phyloP scores from a whole-genome alignment of 129 eudicot species.

The Artemisia tridentata region DNA sequence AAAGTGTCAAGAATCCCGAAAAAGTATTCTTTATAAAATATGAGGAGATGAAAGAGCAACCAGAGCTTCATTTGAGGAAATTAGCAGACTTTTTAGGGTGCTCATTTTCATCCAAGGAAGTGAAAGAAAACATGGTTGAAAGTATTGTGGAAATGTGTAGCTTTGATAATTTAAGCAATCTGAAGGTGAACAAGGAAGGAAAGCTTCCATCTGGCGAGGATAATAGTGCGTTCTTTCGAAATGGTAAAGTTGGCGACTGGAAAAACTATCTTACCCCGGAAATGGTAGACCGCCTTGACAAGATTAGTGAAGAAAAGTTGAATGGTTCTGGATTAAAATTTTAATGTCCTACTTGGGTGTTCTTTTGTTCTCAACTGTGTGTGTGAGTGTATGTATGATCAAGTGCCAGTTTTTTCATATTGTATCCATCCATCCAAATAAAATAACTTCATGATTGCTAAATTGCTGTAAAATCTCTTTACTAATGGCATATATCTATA shows the following conservation, averaged over 20 bases:
- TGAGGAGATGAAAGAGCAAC: conserved; percentile 46
- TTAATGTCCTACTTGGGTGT: background rate
- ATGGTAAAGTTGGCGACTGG: conserved; percentile 45
- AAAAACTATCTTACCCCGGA: conserved; percentile 25
- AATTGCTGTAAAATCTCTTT: no score
- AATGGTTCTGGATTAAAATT: background rate
- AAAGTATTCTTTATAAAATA: conserved; percentile 48
- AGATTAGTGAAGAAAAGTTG: conserved; percentile 12
- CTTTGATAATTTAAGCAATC: conserved; percentile 38
- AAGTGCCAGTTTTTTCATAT: no score
- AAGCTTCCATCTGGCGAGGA: conserved; percentile 16
- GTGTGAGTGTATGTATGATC: background rate
- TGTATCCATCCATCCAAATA: no score
- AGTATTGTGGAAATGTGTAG: conserved; percentile 39
- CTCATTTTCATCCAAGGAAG: conserved; percentile 39
- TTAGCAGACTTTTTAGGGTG: conserved; percentile 44
- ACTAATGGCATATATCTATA: no score
- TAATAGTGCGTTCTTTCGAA: conserved; percentile 24
- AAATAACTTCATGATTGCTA: no score
- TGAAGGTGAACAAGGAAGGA: conserved; percentile 48
- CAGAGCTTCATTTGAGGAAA: conserved; percentile 25
- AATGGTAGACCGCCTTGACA: conserved; percentile 29
- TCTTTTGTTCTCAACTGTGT: background rate
- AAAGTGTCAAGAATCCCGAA: conserved; percentile 21
- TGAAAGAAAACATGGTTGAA: conserved; percentile 31